Evolutionary conservation across 2,329 filamentous ascomycete genomes (phyloP).

Genomic region (Penicillium sp.): DNA sequence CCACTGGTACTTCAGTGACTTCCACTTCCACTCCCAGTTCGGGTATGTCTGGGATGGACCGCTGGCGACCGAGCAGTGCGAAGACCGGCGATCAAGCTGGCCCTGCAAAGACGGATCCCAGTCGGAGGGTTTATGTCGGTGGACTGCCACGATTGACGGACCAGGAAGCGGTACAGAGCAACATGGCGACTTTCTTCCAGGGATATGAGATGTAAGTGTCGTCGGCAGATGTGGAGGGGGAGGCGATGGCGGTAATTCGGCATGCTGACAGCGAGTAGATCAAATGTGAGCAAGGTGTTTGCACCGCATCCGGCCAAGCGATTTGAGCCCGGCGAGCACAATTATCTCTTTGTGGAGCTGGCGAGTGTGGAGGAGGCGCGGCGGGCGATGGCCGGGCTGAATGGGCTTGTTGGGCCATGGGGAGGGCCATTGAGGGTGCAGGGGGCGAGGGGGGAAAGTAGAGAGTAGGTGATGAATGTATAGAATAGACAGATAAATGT

Average conservation of each 20-base stretch:
- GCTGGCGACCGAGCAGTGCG: too few relatives aligned
- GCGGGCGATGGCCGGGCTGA: constrained; percentile 53
- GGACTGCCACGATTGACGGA: constrained; percentile 50
- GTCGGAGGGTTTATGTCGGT: constrained; percentile 53
- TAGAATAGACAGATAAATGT: neutral
- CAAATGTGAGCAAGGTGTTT: constrained; percentile 58
- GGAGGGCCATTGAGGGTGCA: constrained; percentile 44
- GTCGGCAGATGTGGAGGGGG: neutral
- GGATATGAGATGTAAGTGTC: constrained; percentile 47
- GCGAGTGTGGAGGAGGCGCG: constrained; percentile 58
- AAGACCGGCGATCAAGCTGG: constrained; percentile 44
- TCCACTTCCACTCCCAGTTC: neutral
- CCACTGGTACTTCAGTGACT: constrained; percentile 13
- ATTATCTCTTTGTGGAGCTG: constrained; percentile 71
- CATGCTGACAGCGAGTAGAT: constrained; percentile 29
- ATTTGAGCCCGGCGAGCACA: constrained; percentile 58
- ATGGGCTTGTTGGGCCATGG: constrained; percentile 46
- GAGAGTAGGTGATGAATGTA: too few relatives aligned
- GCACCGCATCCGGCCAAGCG: constrained; percentile 62
- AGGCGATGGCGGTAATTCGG: too few relatives aligned
- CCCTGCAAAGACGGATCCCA: constrained; percentile 41
- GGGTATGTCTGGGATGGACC: constrained; percentile 38
- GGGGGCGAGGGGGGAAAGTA: constrained; percentile 39
- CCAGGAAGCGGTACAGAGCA: constrained; percentile 46
- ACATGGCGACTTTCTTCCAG: constrained; percentile 51